Percentiles rank a stretch among this genome's conserved stretches.
These are phyloP conservation scores for Vickermania spadyakhi DNA, from an alignment of 208 protist genomes.

Conservation along the genomic window DNA sequence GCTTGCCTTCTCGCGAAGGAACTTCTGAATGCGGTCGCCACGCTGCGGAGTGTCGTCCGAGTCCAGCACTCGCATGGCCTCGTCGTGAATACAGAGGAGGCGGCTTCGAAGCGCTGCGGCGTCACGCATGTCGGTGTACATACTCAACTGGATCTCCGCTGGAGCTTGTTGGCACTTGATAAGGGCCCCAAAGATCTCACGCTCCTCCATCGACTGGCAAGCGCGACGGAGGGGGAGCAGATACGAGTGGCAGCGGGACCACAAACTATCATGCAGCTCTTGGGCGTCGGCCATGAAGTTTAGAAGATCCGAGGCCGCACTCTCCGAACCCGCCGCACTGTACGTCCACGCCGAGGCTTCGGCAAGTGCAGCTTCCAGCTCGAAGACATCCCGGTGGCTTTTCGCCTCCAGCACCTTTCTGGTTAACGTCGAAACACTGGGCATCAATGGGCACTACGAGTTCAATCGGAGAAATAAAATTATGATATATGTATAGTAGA, in stretches of 20 bases:
- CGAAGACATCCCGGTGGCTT: not conserved
- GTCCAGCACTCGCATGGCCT: constrained; percentile 25
- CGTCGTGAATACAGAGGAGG: constrained; percentile 24
- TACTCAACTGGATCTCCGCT: constrained; percentile 35
- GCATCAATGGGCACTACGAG: too few species aligned
- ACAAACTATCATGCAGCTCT: not conserved
- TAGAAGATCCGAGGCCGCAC: not conserved
- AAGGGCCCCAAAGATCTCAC: constrained; percentile 40
- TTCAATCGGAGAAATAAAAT: too few species aligned
- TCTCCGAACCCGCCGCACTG: not conserved
- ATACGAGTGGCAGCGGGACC: not conserved
- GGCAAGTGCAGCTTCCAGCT: not conserved
- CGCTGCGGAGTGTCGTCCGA: constrained; percentile 15
- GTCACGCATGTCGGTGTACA: constrained; percentile 57
- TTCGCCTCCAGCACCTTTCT: not conserved
- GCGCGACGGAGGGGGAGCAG: constrained; percentile 54
- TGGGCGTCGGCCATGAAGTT: constrained; percentile 17
- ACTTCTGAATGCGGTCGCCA: constrained; percentile 23
- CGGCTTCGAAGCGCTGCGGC: constrained; percentile 44
- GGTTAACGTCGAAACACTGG: not conserved
- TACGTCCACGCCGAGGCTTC: not conserved
- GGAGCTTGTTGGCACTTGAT: constrained; percentile 23
- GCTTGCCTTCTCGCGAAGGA: constrained; percentile 33
- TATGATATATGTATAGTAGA: too few species aligned
- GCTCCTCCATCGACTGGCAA: constrained; percentile 34